These are phyloP conservation scores for Kodamaea nitidulidarum DNA, from an alignment of 805 yeast species.

Conservation along the genomic window DNA sequence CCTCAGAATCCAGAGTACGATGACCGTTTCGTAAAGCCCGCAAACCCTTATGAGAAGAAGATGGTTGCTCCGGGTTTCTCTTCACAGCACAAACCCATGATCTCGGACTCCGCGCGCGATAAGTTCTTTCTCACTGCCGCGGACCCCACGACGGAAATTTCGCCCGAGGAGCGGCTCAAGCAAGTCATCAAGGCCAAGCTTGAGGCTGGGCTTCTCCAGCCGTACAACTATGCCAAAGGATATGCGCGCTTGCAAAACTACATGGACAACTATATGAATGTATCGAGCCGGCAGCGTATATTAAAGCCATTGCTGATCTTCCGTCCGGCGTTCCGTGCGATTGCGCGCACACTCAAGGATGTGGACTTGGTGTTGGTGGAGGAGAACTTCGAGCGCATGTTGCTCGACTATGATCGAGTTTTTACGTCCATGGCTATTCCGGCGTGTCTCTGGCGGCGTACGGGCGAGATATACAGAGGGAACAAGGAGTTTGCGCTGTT, in stretches of 20 bases:
- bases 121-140: conserved; percentile 95
- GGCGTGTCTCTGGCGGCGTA: conserved; percentile 94
- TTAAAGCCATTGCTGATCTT: conserved; percentile 80
- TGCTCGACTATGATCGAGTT: conserved; percentile 88
- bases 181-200: conserved; percentile 92
- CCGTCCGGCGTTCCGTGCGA: conserved; percentile 90
- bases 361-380: conserved; percentile 89
- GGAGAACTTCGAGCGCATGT: conserved; percentile 90
- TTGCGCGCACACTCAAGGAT: conserved; percentile 85
- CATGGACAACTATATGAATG: conserved; percentile 90
- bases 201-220: conserved; percentile 88
- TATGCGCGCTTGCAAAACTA: conserved; percentile 84
- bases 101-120: conserved; percentile 79
- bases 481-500: conserved; percentile 93
- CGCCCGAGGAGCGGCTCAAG: conserved; percentile 89
- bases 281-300: conserved; percentile 77
- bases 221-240: conserved; percentile 91
- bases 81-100: conserved; percentile 32
- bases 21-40: conserved; percentile 2
- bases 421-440: conserved; percentile 98
- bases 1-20: conserved; percentile 2
- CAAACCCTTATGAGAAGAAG: conserved; percentile 1
- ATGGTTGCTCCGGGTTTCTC: background rate
- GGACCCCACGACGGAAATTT: conserved; percentile 90
- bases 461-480: conserved; percentile 93